Conservation (phyloP, 192 early-diverging fungal genomes). For the Pilobolus umbonatus region DNA sequence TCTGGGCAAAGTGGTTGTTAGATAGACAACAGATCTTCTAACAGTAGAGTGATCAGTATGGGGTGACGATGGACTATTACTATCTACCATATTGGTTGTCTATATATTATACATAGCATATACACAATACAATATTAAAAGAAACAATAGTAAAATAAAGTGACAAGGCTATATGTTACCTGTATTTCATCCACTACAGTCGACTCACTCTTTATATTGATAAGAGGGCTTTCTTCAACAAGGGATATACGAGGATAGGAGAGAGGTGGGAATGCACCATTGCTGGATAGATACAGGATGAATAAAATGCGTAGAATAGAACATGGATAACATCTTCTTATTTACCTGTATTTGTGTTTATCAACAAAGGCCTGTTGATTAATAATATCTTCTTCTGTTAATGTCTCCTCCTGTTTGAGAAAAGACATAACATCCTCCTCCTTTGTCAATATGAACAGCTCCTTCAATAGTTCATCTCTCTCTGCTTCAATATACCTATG, state of each 20-base stretch:
- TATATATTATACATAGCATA: too few species aligned
- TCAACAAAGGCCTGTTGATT: conserved; percentile 11
- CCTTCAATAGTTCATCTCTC: conserved; percentile 11
- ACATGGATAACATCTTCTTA: neutral
- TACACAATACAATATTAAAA: too few species aligned
- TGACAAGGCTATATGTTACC: too few species aligned
- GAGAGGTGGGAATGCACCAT: conserved; percentile 4
- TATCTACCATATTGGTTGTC: neutral
- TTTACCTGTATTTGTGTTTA: conserved; percentile 16
- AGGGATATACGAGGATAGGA: too few species aligned
- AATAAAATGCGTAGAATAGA: neutral
- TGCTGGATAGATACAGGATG: neutral
- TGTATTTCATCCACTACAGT: too few species aligned
- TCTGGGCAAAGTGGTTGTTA: conserved; percentile 13
- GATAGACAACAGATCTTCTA: neutral
- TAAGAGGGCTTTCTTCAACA: too few species aligned
- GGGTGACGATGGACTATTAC: neutral
- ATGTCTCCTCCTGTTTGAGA: conserved; percentile 17
- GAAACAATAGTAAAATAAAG: too few species aligned
- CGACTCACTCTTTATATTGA: too few species aligned
- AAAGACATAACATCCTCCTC: conserved; percentile 8
- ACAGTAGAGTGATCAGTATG: neutral
- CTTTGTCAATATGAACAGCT: conserved; percentile 17
- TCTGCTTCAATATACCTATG: conserved; percentile 15
- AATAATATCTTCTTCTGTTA: conserved; percentile 9